Evolutionary conservation across 768 basidiomycete genomes (phyloP), one percentile per base, ranked within the genome.

Genomic region (Gyrodon lividus): DNA sequence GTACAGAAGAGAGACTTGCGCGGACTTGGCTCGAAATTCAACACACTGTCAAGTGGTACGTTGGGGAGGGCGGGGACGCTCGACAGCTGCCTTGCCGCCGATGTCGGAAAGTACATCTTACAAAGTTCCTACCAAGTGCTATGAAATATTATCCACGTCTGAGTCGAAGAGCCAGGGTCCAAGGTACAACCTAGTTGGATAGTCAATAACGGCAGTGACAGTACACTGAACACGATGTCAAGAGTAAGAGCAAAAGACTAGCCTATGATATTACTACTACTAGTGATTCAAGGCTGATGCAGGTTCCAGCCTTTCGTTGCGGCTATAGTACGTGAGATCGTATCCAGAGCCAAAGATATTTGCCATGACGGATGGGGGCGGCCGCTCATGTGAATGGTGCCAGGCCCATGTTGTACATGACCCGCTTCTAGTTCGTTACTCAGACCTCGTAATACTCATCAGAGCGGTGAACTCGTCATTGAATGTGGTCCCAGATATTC

Each of bases 61-160:
- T 86, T 81, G 24, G 87, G 83, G 30, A 89, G 72, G n/a, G 81
- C 76, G 31, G 89, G 88, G 19, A 77, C 76, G 16, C 82, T 82
- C 16, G 84, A 84, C 37, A 92, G 77, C 63, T 83, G 87, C 61
- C 80, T 75, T 24, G 90, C 87, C 38, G 87, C 82, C 31, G 86
- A 82, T 22, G 87, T 92, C 51, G 89, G 90, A 70, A 92, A 92
- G 72, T 92, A 93, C 90, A 92, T 92, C 6, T 38, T 17, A 20
- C 46, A 23, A 46, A 26, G 34, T 44, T 20, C 6, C 13, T 5
- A 17, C n/a, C n/a, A n/a, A n/a, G n/a, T n/a, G n/a, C n/a, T n/a
- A n/a, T n/a, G n/a, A n/a, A n/a, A n/a, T n/a, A n/a, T n/a, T n/a
- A n/a, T n/a, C n/a, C n/a, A n/a, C n/a, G n/a, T n/a, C n/a, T n/a